Conservation (phyloP, 352 stramenopile genomes). For the Phytophthora litchii region DNA sequence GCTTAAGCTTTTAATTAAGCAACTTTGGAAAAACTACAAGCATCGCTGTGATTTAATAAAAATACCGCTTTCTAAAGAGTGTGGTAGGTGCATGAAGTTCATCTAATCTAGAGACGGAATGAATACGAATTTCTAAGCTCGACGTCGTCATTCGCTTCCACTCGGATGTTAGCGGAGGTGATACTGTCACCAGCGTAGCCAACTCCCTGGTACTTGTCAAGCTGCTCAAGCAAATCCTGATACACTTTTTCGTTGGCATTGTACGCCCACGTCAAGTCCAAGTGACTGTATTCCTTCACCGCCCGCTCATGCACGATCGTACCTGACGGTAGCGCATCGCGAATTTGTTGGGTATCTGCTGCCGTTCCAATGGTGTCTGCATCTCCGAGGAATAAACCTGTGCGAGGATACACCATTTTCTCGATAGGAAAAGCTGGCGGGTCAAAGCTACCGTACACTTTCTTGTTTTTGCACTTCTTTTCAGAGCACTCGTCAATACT, state of each 20-base stretch:
- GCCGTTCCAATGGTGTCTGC: conserved; percentile 47
- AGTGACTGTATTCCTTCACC: conserved; percentile 50
- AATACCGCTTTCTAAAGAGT: too few relatives aligned
- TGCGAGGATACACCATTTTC: conserved; percentile 42
- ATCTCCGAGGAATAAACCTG: conserved; percentile 43
- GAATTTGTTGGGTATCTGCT: conserved; percentile 44
- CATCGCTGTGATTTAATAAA: too few relatives aligned
- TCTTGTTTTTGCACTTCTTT: conserved; percentile 51
- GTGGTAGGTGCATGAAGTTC: neutral
- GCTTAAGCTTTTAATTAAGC: too few relatives aligned
- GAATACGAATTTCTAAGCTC: conserved; percentile 24
- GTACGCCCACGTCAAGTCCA: conserved; percentile 58
- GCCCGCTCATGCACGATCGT: conserved; percentile 49
- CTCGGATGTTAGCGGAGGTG: neutral
- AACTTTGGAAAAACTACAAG: too few relatives aligned
- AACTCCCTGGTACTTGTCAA: conserved; percentile 42
- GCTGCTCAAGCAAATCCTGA: conserved; percentile 43
- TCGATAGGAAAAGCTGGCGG: conserved; percentile 33
- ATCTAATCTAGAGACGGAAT: conserved; percentile 25
- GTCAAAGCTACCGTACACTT: conserved; percentile 46
- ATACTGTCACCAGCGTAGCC: conserved; percentile 29
- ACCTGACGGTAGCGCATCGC: conserved; percentile 35
- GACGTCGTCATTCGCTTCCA: neutral
- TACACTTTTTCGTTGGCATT: conserved; percentile 53
- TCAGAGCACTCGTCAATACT: conserved; percentile 34